These are phyloP conservation scores for Colletotrichum zoysiae DNA, from an alignment of 2,329 filamentous ascomycete genomes.

Conservation along the genomic window DNA sequence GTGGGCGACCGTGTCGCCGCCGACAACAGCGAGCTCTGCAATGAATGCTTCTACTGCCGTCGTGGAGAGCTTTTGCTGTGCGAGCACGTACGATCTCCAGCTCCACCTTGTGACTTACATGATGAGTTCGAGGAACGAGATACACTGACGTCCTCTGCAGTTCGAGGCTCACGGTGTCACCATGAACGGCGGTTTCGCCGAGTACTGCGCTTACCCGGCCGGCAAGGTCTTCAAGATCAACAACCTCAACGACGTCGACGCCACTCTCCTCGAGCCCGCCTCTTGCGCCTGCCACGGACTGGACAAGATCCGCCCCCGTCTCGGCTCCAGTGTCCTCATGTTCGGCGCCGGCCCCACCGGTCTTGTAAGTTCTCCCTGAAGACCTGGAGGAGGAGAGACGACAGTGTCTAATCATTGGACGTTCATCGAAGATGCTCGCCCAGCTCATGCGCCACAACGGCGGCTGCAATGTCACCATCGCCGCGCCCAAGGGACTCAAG, in stretches of 20 bases:
- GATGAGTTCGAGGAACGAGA: not conserved
- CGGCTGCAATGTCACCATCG: conserved; percentile 76
- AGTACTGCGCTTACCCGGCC: conserved; percentile 70
- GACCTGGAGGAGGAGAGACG: not conserved
- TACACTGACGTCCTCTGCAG: conserved; percentile 43
- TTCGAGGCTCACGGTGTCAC: conserved; percentile 77
- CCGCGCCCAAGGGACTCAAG: conserved; percentile 77
- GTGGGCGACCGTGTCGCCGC: conserved; percentile 74
- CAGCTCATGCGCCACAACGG: conserved; percentile 75
- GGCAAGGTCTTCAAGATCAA: conserved; percentile 73
- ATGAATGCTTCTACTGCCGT: conserved; percentile 80
- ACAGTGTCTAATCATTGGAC: not conserved
- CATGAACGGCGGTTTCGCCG: conserved; percentile 78
- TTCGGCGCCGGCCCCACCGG: conserved; percentile 77
- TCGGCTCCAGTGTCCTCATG: conserved; percentile 74
- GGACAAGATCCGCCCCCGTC: conserved; percentile 75
- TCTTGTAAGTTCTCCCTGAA: conserved; percentile 56
- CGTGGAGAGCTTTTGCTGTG: conserved; percentile 76
- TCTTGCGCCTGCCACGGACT: conserved; percentile 79
- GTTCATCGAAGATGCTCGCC: conserved; percentile 59
- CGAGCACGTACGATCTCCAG: conserved; percentile 62
- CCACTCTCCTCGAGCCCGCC: conserved; percentile 77
- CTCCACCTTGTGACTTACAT: conserved; percentile 5
- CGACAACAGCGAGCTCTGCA: conserved; percentile 76
- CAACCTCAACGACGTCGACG: conserved; percentile 76